Evolutionary conservation across 2,329 filamentous ascomycete genomes (phyloP).

Genomic region (Cytospora chrysosperma): DNA sequence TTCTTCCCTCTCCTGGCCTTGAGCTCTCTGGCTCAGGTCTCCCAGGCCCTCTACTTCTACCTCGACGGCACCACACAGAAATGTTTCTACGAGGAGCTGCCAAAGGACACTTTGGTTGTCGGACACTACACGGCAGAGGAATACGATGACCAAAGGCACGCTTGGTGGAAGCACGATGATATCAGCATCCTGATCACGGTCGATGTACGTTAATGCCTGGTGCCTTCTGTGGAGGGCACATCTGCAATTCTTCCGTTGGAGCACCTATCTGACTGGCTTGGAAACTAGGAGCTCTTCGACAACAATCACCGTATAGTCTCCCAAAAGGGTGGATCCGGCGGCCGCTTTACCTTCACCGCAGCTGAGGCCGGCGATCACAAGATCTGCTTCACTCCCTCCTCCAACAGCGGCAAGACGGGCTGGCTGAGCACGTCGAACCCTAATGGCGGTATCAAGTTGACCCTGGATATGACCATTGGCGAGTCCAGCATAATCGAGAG

Average conservation of each 20-base stretch:
- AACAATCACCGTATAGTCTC: constrained; percentile 95
- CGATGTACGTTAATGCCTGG: constrained; percentile 55
- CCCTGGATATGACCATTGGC: constrained; percentile 88
- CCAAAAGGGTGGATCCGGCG: constrained; percentile 71
- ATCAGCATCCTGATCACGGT: constrained; percentile 88
- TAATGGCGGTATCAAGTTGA: constrained; percentile 78
- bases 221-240: not conserved
- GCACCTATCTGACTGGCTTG: constrained; percentile 5
- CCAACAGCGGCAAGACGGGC: constrained; percentile 64
- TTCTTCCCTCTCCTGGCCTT: constrained; percentile 67
- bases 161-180: constrained; percentile 71
- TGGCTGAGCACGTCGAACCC: constrained; percentile 68
- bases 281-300: constrained; percentile 81
- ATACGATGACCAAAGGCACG: constrained; percentile 67
- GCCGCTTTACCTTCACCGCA: constrained; percentile 93
- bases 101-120: constrained; percentile 94
- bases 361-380: constrained; percentile 94
- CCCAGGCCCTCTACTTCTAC: constrained; percentile 94
- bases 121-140: constrained; percentile 88
- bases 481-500: constrained; percentile 93
- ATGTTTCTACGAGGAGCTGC: constrained; percentile 98
- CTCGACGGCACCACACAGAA: constrained; percentile 82
- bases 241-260: not conserved
- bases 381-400: constrained; percentile 88
- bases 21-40: constrained; percentile 67